phyloP scores from a whole-genome alignment of 805 yeast species.

The Starmerella vaccinii region DNA sequence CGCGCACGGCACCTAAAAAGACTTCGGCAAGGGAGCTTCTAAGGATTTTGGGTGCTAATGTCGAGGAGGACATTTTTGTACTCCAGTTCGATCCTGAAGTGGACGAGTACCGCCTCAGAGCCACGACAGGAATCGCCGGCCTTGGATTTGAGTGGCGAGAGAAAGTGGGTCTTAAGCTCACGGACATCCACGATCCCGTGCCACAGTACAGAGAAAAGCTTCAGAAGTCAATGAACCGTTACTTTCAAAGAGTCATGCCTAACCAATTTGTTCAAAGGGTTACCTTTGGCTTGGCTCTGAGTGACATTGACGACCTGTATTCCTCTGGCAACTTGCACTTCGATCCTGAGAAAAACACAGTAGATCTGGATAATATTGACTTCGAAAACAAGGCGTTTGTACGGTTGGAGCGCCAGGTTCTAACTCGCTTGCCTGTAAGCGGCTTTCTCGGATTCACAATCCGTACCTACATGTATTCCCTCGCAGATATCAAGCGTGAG shows the following conservation, averaged over 20 bases:
- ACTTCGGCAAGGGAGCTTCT: conserved; percentile 9
- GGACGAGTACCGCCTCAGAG: conserved; percentile 41
- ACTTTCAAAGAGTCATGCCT: conserved; percentile 47
- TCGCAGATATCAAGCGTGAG: conserved; percentile 39
- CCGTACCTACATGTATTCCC: conserved; percentile 47
- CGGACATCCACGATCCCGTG: conserved; percentile 59
- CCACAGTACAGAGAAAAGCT: conserved; percentile 53
- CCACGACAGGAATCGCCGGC: conserved; percentile 53
- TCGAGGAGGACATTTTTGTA: conserved; percentile 58
- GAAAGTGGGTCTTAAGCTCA: conserved; percentile 45
- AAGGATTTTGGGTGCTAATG: conserved; percentile 25
- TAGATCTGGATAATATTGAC: conserved; percentile 30
- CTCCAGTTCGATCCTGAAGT: conserved; percentile 38
- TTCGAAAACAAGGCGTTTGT: conserved; percentile 38
- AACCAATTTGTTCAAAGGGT: conserved; percentile 50
- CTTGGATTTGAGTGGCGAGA: conserved; percentile 60
- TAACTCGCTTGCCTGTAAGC: conserved; percentile 44
- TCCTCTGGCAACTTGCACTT: conserved; percentile 11
- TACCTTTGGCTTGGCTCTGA: conserved; percentile 48
- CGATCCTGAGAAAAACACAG: conserved; percentile 1
- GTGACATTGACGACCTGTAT: conserved; percentile 8
- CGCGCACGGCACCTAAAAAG: conserved; percentile 3
- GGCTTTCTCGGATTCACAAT: conserved; percentile 42
- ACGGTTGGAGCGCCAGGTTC: conserved; percentile 49
- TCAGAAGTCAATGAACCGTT: conserved; percentile 55